Percentiles rank a stretch among this genome's conserved stretches.
Evolutionary conservation across 305 asterid genomes (phyloP).

Genomic region (Fraxinus platypoda): DNA sequence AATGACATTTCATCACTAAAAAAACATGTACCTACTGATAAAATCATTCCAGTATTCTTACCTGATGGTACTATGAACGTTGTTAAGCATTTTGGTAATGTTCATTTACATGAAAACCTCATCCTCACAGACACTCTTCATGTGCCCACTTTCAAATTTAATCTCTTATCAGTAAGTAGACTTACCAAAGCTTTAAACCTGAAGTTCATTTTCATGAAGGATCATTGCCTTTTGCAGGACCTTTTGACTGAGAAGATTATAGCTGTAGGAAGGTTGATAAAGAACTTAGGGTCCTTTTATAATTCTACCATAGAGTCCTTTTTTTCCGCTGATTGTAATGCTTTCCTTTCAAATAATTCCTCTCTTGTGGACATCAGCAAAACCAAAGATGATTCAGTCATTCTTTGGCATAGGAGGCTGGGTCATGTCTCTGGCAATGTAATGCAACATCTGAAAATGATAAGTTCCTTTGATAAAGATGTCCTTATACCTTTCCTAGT

Average conservation of each 20-base stretch:
- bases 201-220: not conserved
- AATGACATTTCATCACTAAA: not conserved
- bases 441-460: no score
- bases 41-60: not conserved
- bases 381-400: not conserved
- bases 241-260: not conserved
- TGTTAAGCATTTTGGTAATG: not conserved
- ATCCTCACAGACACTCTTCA: not conserved
- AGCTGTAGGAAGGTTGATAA: not conserved
- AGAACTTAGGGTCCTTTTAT: not conserved
- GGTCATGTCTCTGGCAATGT: not conserved
- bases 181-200: not conserved
- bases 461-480: no score
- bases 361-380: no score
- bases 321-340: not conserved
- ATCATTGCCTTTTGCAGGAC: not conserved
- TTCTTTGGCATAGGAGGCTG: not conserved
- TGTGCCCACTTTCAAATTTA: not conserved
- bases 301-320: not conserved
- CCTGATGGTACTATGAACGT: not conserved
- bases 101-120: not conserved
- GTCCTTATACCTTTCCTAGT: not conserved
- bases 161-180: not conserved
- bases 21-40: not conserved
- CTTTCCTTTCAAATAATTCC: no score